Conservation (phyloP, 352 stramenopile genomes). For the Pythium apleroticum region DNA sequence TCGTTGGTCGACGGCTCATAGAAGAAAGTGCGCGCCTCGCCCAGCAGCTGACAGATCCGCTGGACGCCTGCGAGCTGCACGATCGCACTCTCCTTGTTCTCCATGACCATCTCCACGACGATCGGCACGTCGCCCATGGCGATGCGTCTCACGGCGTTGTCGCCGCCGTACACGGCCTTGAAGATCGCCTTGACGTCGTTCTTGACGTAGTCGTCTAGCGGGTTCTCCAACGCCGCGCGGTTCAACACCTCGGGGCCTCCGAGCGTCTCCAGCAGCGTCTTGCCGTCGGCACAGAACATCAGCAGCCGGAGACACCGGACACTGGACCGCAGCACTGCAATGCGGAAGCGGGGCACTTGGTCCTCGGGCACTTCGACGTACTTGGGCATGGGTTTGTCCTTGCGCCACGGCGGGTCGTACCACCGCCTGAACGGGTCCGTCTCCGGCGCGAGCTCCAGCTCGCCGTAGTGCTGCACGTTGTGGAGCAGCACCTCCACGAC, state of each 20-base stretch:
- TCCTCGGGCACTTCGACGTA: conserved; percentile 44
- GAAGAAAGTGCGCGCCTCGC: conserved; percentile 30
- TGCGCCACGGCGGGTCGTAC: conserved; percentile 62
- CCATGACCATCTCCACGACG: conserved; percentile 62
- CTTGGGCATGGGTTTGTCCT: conserved; percentile 42
- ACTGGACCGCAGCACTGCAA: conserved; percentile 47
- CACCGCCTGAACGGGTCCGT: conserved; percentile 48
- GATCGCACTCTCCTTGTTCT: conserved; percentile 59
- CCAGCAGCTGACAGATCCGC: conserved; percentile 53
- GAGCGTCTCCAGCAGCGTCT: conserved; percentile 39
- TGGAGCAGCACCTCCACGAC: conserved; percentile 53
- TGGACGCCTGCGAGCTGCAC: conserved; percentile 55
- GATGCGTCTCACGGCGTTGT: conserved; percentile 69
- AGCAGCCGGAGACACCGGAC: conserved; percentile 67
- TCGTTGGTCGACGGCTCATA: conserved; percentile 22
- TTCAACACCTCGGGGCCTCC: conserved; percentile 51
- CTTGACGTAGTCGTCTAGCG: conserved; percentile 71
- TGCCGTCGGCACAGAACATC: conserved; percentile 54
- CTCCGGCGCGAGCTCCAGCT: conserved; percentile 51
- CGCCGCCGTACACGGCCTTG: conserved; percentile 58
- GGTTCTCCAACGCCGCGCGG: conserved; percentile 48
- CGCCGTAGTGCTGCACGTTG: conserved; percentile 37
- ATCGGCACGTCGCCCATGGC: conserved; percentile 48
- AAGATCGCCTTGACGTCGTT: conserved; percentile 80
- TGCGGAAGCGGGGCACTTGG: conserved; percentile 52